Evolutionary conservation across 768 basidiomycete genomes (phyloP), one percentile per base, ranked within the genome.

Genomic region (Amanita pallidorosea): DNA sequence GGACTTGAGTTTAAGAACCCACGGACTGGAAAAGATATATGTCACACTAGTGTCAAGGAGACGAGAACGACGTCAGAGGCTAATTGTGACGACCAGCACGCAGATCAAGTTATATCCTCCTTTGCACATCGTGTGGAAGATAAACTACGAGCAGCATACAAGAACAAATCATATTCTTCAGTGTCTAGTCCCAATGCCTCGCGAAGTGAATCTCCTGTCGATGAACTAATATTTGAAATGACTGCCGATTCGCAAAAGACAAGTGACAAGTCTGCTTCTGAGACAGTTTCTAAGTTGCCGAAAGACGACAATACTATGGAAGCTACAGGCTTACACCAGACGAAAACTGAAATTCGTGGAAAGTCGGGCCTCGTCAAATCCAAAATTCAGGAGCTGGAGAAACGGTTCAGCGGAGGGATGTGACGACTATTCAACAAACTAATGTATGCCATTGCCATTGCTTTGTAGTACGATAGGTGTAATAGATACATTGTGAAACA

Each of bases 61-160:
- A 51, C 5, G 2, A 36, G 22, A n/a, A 44, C 15, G 15, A 2
- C 22, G 34, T 37, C 9, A 13, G 22, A 20, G 40, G 4, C 37
- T 41, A 12, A n/a, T 9, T 7, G 6, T 20, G 18, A 22, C 22
- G 20, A 11, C 6, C 38, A 8, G 7, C 5, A 15, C 18, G 5
- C 34, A 8, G 36, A 27, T 15, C 46, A 34, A 25, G 34, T 8
- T 20, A 25, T 62, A 17, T 67, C 72, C 17, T 67, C 68, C 4
- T 76, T 80, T 61, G 60, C 72, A 33, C 55, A 57, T 31, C 73
- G 72, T 43, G 68, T 74, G 4, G 68, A 71, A 50, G 67, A 73
- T 47, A 76, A 73, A 55, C 60, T 68, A 23, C 57, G 62, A 37
- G 60, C 59, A 23, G 56, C 55, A 6, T 51, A 27, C 11, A 41